These are phyloP conservation scores for Colletotrichum plurivorum DNA, from an alignment of 2,329 filamentous ascomycete genomes.

Conservation along the genomic window DNA sequence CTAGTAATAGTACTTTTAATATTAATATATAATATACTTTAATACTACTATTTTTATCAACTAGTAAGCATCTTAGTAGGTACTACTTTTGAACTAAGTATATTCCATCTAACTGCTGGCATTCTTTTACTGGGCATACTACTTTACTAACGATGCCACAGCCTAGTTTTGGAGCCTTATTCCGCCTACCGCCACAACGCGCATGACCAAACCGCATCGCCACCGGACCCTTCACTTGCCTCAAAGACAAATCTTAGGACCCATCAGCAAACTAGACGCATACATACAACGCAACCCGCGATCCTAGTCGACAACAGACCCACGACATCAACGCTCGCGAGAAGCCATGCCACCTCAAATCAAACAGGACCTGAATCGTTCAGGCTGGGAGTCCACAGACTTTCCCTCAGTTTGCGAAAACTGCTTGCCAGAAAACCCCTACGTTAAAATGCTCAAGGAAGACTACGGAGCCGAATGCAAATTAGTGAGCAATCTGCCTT, in stretches of 20 bases:
- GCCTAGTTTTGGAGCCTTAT: no score
- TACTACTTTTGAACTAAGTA: no score
- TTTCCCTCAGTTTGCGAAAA: constrained; percentile 92
- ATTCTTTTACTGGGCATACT: no score
- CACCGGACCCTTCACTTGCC: no score
- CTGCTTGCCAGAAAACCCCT: constrained; percentile 95
- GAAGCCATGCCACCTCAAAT: constrained; percentile 86
- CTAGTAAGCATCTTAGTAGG: no score
- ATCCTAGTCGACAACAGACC: not conserved
- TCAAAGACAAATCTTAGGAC: no score
- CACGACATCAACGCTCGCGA: constrained; percentile 41
- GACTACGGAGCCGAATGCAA: constrained; percentile 92
- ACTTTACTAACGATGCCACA: no score
- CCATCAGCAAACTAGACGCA: not conserved
- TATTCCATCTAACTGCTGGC: no score
- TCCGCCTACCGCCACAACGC: no score
- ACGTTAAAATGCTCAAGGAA: constrained; percentile 99
- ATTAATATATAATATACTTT: not conserved
- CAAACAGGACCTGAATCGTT: constrained; percentile 95
- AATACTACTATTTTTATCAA: not conserved
- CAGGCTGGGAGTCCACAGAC: constrained; percentile 95
- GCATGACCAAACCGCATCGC: no score
- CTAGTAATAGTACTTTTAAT: not conserved
- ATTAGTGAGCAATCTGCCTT: constrained; percentile 57
- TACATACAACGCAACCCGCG: not conserved